Evolutionary conservation across 1,139 yeast genomes (phyloP), one percentile per base, ranked within the genome.

Genomic region (Zygosaccharomyces sapae): DNA sequence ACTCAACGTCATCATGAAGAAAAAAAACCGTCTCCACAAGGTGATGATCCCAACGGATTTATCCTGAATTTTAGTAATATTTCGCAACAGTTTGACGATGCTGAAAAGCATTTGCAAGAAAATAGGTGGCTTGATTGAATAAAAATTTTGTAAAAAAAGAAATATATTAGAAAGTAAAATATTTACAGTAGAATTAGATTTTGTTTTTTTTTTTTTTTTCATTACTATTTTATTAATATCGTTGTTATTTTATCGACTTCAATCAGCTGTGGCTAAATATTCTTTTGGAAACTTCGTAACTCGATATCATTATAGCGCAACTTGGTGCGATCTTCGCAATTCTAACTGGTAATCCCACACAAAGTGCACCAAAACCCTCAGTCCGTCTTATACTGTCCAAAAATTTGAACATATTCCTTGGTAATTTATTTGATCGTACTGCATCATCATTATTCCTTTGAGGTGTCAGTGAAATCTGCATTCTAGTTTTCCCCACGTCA

Each of bases 241-340:
- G 22, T 19, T 19, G 22, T 19, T 19, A 19, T 19, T 19, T 19
- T 19, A 19, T 19, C 22, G 22, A 19, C 22, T 19, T 19, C 22
- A 19, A 19, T 33, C 4, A 24, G 48, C 38, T 51, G 24, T 53
- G 40, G 36, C 50, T 49, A 43, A 84, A 79, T 35, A 84, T 70
- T 58, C 77, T 79, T 67, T 94, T 94, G 29, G 95, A 87, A 44
- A 90, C 73, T 65, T 92, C 98, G 66, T 92, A 92, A 38, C 95
- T 85, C 2, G 97, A 87, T 44, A 92, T 90, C 99, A 92, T 94
- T 33, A 92, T 92, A 2, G 98, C 98, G 75, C 98, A 92, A 9
- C 97, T 85, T 2, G 98, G 98, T 0, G 97, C 96, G 36, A 92
- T 86, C 62, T 92, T 92, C 65, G 90, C 70, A 7, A 92, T 78